Evolutionary conservation across 805 yeast genomes (phyloP), one percentile per base, ranked within the genome.

Genomic region (Citeromyces nyonsensis): DNA sequence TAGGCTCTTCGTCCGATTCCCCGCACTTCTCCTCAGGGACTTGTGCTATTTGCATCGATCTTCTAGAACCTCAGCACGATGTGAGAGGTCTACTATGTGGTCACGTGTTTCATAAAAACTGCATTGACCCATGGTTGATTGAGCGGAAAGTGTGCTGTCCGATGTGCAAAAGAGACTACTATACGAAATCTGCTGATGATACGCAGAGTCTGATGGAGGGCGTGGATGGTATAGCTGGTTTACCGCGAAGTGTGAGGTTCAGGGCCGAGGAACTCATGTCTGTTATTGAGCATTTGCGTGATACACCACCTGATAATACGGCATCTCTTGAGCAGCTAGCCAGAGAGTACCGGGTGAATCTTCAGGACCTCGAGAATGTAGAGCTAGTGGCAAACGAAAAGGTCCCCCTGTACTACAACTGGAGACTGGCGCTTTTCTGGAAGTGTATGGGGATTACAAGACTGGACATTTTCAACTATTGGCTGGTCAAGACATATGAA

Each of bases 101-200:
- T 3, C 94, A 82, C 51, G 84, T 77, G 2, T 82, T 74, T 63
- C 94, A 82, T 45, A 61, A 74, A 14, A 75, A 66, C 11, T 82
- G 94, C 52, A 63, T 83, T 33, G 84, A 77, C 40, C 86, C 86
- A 2, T 82, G 94, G 94, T 56, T 82, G 30, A 73, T 71, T 3
- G 67, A 69, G 39, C 59, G 88, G 41, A 64, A 78, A 30, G 86
- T 85, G 1, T 75, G 82, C 43, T 82, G 94, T 48, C 94, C 94
- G 6, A 71, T 76, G 60, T 82, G 94, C 52, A 79, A 81, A 44
- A 56, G 76, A 24, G 84, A 74, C 47, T 75, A 73, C 47, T 69
- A 62, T 43, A 56, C 57, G 45, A 59, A 59, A 37, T 58, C 51
- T 32, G 40, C 38, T 4, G 36, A 35, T 22, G 32, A 35, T 10